These are phyloP conservation scores for Xerophyta viscosa DNA, from an alignment of 106 monocot genomes.

Conservation along the genomic window DNA sequence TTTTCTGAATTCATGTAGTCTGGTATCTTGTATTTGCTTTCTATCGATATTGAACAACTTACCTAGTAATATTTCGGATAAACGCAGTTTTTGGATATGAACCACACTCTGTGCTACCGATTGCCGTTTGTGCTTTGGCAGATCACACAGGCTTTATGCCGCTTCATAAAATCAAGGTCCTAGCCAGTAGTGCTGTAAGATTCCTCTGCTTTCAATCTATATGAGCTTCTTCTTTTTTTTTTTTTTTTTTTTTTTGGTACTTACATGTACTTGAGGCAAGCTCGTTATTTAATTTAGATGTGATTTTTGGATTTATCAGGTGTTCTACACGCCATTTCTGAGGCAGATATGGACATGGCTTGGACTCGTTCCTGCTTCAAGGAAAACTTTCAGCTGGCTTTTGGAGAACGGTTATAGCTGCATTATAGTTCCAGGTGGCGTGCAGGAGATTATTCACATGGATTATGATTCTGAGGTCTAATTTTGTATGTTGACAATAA, in stretches of 20 bases:
- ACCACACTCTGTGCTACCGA: conserved; percentile 88
- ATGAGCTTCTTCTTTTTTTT: too few relatives aligned
- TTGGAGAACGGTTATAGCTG: conserved; percentile 35
- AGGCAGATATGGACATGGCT: conserved; percentile 43
- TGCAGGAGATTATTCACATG: conserved; percentile 37
- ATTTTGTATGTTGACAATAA: neutral
- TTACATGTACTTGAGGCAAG: too few relatives aligned
- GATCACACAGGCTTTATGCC: conserved; percentile 78
- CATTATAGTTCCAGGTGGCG: conserved; percentile 33
- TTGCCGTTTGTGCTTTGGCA: conserved; percentile 50
- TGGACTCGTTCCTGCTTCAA: conserved; percentile 28
- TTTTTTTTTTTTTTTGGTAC: too few relatives aligned
- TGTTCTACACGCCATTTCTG: conserved; percentile 31
- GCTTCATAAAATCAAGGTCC: conserved; percentile 69
- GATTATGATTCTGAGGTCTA: conserved; percentile 28
- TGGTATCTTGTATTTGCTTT: too few relatives aligned
- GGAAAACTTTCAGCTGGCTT: conserved; percentile 18
- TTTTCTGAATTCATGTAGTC: too few relatives aligned
- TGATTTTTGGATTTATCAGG: conserved; percentile 11
- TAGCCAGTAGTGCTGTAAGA: too few relatives aligned
- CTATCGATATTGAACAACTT: too few relatives aligned
- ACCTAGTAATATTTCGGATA: too few relatives aligned
- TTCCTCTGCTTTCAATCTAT: too few relatives aligned
- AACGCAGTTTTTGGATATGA: conserved; percentile 93
- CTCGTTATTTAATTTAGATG: too few relatives aligned